phyloP scores from a whole-genome alignment of 768 basidiomycete genomes.

The Naganishia antarctica region DNA sequence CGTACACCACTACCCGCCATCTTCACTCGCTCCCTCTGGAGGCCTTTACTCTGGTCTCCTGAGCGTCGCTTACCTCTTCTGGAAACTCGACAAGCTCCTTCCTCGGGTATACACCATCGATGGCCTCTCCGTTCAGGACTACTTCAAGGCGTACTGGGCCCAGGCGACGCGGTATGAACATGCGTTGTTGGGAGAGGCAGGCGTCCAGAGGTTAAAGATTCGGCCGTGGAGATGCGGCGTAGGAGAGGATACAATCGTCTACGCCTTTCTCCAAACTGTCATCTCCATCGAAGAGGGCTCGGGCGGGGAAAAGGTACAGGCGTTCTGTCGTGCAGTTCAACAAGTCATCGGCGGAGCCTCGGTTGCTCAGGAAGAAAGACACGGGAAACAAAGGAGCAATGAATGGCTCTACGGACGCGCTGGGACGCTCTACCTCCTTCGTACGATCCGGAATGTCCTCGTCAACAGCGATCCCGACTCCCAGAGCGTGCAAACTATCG shows the following conservation, averaged over 20 bases:
- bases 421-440: not conserved
- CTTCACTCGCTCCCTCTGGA: not conserved
- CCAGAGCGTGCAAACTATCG: not conserved
- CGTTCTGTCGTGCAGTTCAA: not conserved
- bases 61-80: not conserved
- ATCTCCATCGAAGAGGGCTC: not conserved
- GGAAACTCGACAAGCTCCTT: not conserved
- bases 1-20: not conserved
- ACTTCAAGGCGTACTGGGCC: not conserved
- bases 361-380: not conserved
- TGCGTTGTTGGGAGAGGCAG: not conserved
- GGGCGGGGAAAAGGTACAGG: not conserved
- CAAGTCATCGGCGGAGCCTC: not conserved
- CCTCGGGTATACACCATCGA: not conserved
- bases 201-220: not conserved
- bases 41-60: slow-evolving; percentile 7
- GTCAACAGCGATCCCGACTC: no score
- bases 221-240: not conserved
- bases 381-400: slow-evolving; percentile 1
- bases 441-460: not conserved
- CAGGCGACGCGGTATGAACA: not conserved
- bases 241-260: slow-evolving; percentile 2
- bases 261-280: not conserved
- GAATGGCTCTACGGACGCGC: slow-evolving; percentile 9
- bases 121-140: not conserved